Base-by-base conservation (phyloP, 768 basidiomycete genomes). In the button mushroom (Agaricus bisporus) region DNA sequence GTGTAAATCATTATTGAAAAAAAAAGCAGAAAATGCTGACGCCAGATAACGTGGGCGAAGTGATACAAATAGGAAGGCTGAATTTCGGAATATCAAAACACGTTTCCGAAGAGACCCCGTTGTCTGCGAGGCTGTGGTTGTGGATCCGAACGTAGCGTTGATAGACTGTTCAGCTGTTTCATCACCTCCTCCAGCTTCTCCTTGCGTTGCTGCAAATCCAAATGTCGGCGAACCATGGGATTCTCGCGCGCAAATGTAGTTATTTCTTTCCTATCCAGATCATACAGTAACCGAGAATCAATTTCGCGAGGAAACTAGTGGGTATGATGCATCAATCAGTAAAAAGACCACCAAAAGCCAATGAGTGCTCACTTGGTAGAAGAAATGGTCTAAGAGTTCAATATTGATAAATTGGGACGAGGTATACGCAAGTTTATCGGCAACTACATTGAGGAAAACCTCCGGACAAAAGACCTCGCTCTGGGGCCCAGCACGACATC, bases 321-420 rank as follows among this genome's bases (percentile, higher is more conserved):
- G 5, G 54, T 12, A 25, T 10, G 25, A 25, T 47, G 17, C 37
- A 12, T 56, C 29, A 45, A 54, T 46, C 43, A 46, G 41, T 48
- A 44, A 22, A n/a, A 26, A 38, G 29, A 18, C 26, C 46, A n/a
- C 11, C 41, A 17, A 43, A 22, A 41, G 42, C 18, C 32, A 20
- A 32, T 15, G n/a, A 44, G 25, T 18, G 65, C 79, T 41, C 59
- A 90, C 92, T 77, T 95, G 92, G 64, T 98, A 97, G 76, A 98
- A 98, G 78, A 98, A 99, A 61, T 98, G 95, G 62, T 97, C 95
- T 1, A 98, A 80, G 9, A 99, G 76, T 66, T 99, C 97, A 55
- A 99, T 97, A 71, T 94, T 97, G 77, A 99, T 97, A 68, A 98
- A 98, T 88, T 98, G 92, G 2, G 95, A 84, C 2, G 93, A 91